phyloP scores from a whole-genome alignment of 257 asterid species.

The Henckelia pumila region DNA sequence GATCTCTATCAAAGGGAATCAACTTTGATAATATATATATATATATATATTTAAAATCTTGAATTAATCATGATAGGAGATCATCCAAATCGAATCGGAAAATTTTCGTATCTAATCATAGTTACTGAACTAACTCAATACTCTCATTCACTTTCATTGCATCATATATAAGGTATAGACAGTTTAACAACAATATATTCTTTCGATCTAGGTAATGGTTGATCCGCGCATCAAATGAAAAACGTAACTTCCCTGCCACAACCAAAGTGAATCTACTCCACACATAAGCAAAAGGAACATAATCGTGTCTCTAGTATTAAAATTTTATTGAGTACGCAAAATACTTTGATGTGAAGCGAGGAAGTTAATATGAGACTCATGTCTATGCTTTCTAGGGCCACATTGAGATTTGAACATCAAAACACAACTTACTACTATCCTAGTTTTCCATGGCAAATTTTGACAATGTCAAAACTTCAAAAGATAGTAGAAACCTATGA shows the following conservation, averaged over 20 bases:
- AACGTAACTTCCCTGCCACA: slow-evolving; percentile 12
- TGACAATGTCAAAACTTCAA: slow-evolving; percentile 5
- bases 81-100: not conserved
- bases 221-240: not conserved
- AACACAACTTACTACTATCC: not conserved
- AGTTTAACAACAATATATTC: not conserved
- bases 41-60: too few relatives aligned
- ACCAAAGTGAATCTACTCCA: not conserved
- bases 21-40: not conserved
- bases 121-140: not conserved
- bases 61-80: not conserved
- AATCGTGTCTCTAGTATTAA: not conserved
- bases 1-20: not conserved
- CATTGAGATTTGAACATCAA: slow-evolving; percentile 1
- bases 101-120: not conserved
- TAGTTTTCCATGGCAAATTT: not conserved
- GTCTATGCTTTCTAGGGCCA: not conserved
- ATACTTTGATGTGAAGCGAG: slow-evolving; percentile 6
- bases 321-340: slow-evolving; percentile 3
- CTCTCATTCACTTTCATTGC: not conserved
- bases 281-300: slow-evolving; percentile 9
- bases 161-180: not conserved
- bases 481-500: not conserved
- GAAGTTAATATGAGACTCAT: slow-evolving; percentile 3
- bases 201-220: not conserved